Conservation (phyloP, 2,329 filamentous ascomycete species). For the Rhytidhysteron rufulum region DNA sequence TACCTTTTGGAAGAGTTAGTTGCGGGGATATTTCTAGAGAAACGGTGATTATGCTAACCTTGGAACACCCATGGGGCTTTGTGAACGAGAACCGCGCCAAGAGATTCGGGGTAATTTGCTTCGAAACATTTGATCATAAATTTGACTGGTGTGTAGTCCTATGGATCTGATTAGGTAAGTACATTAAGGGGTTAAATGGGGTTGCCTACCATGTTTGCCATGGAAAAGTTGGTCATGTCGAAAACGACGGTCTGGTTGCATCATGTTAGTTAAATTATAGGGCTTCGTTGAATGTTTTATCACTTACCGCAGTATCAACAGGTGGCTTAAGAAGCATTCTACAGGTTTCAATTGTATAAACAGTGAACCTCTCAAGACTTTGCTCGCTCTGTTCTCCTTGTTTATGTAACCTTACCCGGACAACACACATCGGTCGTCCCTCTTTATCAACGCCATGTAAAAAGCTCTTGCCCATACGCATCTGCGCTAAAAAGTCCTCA, state of each 20-base stretch:
- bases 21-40: not conserved
- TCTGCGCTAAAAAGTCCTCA: conserved; percentile 76
- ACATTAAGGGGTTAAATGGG: not conserved
- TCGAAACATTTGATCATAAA: conserved; percentile 99
- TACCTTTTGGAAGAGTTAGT: conserved; percentile 61
- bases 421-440: conserved; percentile 81
- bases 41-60: conserved; percentile 48
- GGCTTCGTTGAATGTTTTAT: not conserved
- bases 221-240: conserved; percentile 89
- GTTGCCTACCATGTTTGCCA: conserved; percentile 80
- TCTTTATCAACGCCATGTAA: conserved; percentile 82
- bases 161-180: not conserved
- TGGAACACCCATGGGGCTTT: conserved; percentile 98
- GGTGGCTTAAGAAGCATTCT: conserved; percentile 74
- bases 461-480: conserved; percentile 89
- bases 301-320: conserved; percentile 84
- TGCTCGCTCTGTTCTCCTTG: conserved; percentile 78
- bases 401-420: conserved; percentile 77
- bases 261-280: too few relatives aligned
- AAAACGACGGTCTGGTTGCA: conserved; percentile 88
- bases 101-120: conserved; percentile 92
- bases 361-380: conserved; percentile 82
- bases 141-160: conserved; percentile 93
- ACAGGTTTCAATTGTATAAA: conserved; percentile 93
- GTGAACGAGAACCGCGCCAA: conserved; percentile 88